Evolutionary conservation across 176 grass and related monocot genomes (phyloP).

Genomic region (Thalia dealbata): DNA sequence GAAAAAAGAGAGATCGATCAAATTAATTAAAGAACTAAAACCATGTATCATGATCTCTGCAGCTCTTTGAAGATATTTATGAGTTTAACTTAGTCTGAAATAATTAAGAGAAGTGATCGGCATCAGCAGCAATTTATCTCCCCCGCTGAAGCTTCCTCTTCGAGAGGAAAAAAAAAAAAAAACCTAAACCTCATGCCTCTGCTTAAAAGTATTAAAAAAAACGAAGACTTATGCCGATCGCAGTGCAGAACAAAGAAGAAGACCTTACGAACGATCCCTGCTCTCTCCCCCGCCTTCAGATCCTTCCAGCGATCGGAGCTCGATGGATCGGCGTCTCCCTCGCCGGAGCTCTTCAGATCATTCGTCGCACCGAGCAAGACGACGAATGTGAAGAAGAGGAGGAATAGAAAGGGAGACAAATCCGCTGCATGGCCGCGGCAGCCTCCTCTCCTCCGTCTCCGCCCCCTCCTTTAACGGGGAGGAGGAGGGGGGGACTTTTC

Average conservation of each 20-base stretch:
- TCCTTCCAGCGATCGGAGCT: not conserved
- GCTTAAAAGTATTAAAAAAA: too few relatives aligned
- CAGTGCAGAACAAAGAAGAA: too few relatives aligned
- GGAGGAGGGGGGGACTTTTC: too few relatives aligned
- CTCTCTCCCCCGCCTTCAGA: not conserved
- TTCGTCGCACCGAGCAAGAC: not conserved
- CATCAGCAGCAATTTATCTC: not conserved
- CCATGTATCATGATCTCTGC: not conserved
- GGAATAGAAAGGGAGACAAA: not conserved
- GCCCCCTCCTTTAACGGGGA: not conserved
- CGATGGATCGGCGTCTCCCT: not conserved
- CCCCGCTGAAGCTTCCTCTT: too few relatives aligned
- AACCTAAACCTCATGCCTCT: too few relatives aligned
- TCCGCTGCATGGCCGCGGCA: not conserved
- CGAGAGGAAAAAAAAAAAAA: too few relatives aligned
- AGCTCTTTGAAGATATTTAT: too few relatives aligned
- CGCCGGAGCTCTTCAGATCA: not conserved
- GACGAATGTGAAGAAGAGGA: not conserved
- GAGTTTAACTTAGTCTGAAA: too few relatives aligned
- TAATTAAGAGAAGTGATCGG: not conserved
- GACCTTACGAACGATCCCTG: too few relatives aligned
- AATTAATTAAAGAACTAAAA: too few relatives aligned
- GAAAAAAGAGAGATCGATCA: too few relatives aligned
- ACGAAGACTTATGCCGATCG: too few relatives aligned
- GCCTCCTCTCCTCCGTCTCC: not conserved